phyloP scores from a whole-genome alignment of 495 filamentous ascomycete genomes.

The Neurospora sp. region DNA sequence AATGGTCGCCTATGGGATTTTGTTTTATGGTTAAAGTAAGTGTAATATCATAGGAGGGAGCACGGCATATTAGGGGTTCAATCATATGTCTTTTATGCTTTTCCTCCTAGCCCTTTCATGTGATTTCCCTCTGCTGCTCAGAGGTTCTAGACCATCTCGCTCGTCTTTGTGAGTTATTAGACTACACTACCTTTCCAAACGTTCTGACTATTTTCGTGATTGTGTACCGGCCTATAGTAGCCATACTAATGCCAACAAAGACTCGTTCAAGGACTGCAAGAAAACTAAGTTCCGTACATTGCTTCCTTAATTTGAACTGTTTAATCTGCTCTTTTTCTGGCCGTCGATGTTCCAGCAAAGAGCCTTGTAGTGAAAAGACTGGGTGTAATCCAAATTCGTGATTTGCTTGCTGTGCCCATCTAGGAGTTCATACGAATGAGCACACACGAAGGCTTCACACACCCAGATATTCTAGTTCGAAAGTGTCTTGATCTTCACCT shows the following conservation, averaged over 20 bases:
- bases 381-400: not conserved
- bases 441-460: not conserved
- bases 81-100: not conserved
- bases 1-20: not conserved
- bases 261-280: not conserved
- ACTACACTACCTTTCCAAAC: not conserved
- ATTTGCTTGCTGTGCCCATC: not conserved
- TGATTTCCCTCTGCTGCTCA: not conserved
- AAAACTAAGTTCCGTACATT: not conserved
- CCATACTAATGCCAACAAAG: not conserved
- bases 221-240: not conserved
- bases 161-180: not conserved
- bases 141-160: not conserved
- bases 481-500: not conserved
- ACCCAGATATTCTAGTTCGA: not conserved
- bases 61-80: not conserved
- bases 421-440: not conserved
- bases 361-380: not conserved
- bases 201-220: not conserved
- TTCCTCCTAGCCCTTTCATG: not conserved
- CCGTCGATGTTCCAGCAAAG: not conserved
- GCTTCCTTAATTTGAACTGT: not conserved
- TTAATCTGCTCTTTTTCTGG: not conserved
- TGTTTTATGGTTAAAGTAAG: not conserved
- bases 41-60: not conserved